Evolutionary conservation across 805 yeast species (phyloP).

Genomic region (Scheffersomyces lignosus): DNA sequence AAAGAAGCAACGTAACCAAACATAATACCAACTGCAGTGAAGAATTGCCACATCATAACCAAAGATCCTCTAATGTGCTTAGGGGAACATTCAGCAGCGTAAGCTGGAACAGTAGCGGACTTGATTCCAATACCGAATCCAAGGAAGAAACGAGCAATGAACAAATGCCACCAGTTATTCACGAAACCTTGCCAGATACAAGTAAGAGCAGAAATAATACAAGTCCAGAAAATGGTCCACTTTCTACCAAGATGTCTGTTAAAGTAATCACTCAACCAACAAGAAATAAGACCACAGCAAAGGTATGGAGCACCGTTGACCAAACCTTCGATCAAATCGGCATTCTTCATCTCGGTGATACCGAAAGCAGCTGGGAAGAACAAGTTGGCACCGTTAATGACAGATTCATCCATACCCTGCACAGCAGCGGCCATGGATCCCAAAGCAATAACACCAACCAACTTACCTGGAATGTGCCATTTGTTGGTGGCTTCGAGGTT

Average conservation of each 20-base stretch:
- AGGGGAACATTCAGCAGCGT: slow-evolving; percentile 63
- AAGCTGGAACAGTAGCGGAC: slow-evolving; percentile 68
- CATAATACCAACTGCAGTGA: slow-evolving; percentile 74
- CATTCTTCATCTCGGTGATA: slow-evolving; percentile 38
- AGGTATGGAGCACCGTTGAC: slow-evolving; percentile 68
- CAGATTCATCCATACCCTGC: slow-evolving; percentile 78
- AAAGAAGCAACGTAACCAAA: slow-evolving; percentile 61
- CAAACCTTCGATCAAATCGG: slow-evolving; percentile 60
- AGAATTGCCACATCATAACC: slow-evolving; percentile 72
- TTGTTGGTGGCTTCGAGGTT: slow-evolving; percentile 46
- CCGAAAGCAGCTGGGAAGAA: slow-evolving; percentile 59
- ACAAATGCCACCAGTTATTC: slow-evolving; percentile 59
- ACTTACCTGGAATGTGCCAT: slow-evolving; percentile 47
- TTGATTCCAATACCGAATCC: slow-evolving; percentile 70
- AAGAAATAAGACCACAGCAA: slow-evolving; percentile 54
- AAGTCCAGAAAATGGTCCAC: slow-evolving; percentile 60
- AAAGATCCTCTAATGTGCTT: slow-evolving; percentile 61
- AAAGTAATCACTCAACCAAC: slow-evolving; percentile 59
- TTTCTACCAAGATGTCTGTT: slow-evolving; percentile 58
- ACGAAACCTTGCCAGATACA: slow-evolving; percentile 71
- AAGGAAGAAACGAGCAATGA: slow-evolving; percentile 55
- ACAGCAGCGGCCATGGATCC: slow-evolving; percentile 71
- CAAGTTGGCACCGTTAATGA: slow-evolving; percentile 64
- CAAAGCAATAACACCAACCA: slow-evolving; percentile 54
- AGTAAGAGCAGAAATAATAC: slow-evolving; percentile 56